Base-by-base conservation (phyloP, 257 asterid species). In the Solanum rostratum region DNA sequence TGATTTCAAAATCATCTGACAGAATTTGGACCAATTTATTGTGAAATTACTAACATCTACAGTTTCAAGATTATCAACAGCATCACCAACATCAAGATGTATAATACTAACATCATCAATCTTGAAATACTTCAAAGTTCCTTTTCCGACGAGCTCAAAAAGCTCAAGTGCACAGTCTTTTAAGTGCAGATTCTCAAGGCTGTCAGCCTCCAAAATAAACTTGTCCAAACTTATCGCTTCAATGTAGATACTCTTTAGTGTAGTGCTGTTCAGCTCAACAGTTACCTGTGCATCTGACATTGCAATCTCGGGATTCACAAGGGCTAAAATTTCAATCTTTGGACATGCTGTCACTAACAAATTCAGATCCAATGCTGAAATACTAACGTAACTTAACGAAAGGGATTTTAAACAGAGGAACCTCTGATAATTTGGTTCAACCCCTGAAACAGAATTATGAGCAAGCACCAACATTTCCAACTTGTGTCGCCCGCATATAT, bases 31-130 rank as follows among this genome's bases (percentile, higher is more conserved):
- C 98, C 98, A 95, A 93, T 90, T 93, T 87, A 94, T 91, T 0
- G 99, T 93, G 88, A 94, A 94, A 90, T 92, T 95, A 91, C 97
- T 91, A 54, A 93, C 96, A 88, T 95, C 98, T 70, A 94, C 93
- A 63, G 90, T 86, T 93, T 94, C 98, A 50, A 95, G 93, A 88
- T 95, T 92, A 63, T 93, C 98, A 74, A 92, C 91, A 80, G 91
- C 89, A 85, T 94, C 98, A 3, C 96, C 98, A 69, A 95, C 91
- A 85, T 95, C 98, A 65, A 94, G 96, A 89, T 93, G 98, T 83
- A 93, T 92, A 84, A 94, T 97, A 68, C 98, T 93, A 10, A 93
- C 97, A 90, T 95, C 98, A 59, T 93, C 98, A 55, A 95, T 92
- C 91, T 88, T 95, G n/a, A 95, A 89, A 84, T 85, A 88, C 87